Base-by-base conservation (phyloP, 2,329 filamentous ascomycete genomes). In the Sporothrix euskadiensis region DNA sequence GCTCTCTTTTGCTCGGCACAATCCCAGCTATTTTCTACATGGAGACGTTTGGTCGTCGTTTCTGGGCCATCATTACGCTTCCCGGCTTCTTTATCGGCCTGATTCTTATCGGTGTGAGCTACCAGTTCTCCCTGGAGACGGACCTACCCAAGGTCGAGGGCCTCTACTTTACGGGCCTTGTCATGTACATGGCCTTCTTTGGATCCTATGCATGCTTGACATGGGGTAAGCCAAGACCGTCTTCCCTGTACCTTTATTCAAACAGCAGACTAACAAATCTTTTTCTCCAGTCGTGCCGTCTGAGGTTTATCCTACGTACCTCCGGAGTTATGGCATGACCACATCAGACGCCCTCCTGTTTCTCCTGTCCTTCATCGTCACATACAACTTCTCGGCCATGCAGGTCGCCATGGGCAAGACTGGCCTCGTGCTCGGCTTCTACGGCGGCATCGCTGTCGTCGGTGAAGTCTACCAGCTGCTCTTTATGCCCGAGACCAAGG, bases 351-450 rank as follows among this genome's bases (percentile, higher is more conserved):
- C 87, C 1, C 88, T 89, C 75, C 84, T 93, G 5, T 93, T 92
- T 86, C 84, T 93, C 30, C 88, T 87, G 71, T 91, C 89, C 1
- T 93, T 92, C 82, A 85, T 92, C 77, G 90, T 93, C 70, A 93
- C 91, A 10, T 93, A 92, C 84, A 92, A 92, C 84, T 93, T 93
- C 82, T 86, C 86, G 0, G 84, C 85, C 10, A 93, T 93, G 91
- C 88, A 91, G 80, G 80, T 86, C 0, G 87, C 88, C n/a, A 91
- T 93, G 86, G 87, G 85, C 8, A 84, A 82, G 47, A 92, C 89
- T 1, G 91, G 91, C 10, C 83, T 93, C 0, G 84, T 88, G 0
- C 85, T 93, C 0, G 91, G 91, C 2, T 93, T 93, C 81, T 93
- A 92, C 79, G 91, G 91, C 4, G 91, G 91, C 19, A 92, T 93